Percentiles rank a stretch among this genome's conserved stretches.
Evolutionary conservation across 2,329 filamentous ascomycete genomes (phyloP).

Genomic region (Dryadomyces sulphureus): DNA sequence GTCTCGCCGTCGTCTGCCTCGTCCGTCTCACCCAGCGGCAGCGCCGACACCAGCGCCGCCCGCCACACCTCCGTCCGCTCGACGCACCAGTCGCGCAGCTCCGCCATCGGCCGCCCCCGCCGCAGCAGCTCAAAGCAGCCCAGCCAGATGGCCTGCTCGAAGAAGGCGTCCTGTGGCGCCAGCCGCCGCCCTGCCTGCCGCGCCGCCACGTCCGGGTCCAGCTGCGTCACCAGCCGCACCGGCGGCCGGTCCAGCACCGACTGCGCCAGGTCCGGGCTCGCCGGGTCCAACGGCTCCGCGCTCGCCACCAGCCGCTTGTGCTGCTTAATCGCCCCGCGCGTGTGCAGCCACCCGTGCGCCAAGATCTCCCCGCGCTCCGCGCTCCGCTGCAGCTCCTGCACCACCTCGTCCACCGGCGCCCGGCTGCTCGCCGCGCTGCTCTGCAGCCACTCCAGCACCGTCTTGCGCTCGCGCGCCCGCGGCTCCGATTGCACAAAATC

Average conservation of each 20-base stretch:
- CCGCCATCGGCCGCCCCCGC: slow-evolving; percentile 58
- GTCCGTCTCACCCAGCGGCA: slow-evolving; percentile 39
- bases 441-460: slow-evolving; percentile 78
- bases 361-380: slow-evolving; percentile 71
- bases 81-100: slow-evolving; percentile 74
- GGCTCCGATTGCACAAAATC: slow-evolving; percentile 62
- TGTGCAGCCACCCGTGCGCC: slow-evolving; percentile 84
- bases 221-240: slow-evolving; percentile 57
- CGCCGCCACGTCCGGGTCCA: slow-evolving; percentile 82
- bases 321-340: slow-evolving; percentile 76
- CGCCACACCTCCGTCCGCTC: slow-evolving; percentile 83
- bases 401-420: slow-evolving; percentile 60
- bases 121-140: slow-evolving; percentile 89
- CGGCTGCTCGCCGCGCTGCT: slow-evolving; percentile 55
- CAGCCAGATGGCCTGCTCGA: slow-evolving; percentile 82
- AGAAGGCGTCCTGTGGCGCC: slow-evolving; percentile 71
- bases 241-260: slow-evolving; percentile 44
- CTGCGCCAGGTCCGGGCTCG: slow-evolving; percentile 38
- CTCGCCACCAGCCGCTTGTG: slow-evolving; percentile 66
- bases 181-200: slow-evolving; percentile 57
- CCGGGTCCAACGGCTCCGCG: slow-evolving; percentile 49
- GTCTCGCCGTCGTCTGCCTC: slow-evolving; percentile 24
- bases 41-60: slow-evolving; percentile 64
- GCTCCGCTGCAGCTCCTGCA: slow-evolving; percentile 59
- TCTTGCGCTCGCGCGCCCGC: slow-evolving; percentile 60